A percentile compares a stretch with the other conserved stretches of the same genome.
Conservation (phyloP, 164 flowering plant genomes). For the Umbilicus rupestris region DNA sequence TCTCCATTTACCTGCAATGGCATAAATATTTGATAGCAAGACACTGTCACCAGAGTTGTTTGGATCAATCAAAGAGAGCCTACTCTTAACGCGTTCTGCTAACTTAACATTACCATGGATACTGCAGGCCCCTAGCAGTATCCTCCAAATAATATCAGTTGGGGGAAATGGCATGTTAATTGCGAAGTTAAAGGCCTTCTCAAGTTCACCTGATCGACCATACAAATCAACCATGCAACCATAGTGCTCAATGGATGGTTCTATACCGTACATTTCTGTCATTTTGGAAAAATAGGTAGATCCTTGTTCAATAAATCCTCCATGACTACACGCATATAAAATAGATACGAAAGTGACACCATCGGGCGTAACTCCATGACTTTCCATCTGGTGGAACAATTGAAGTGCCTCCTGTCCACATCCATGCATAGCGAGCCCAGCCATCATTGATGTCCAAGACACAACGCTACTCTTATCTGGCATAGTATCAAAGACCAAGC, state of each 20-base stretch:
- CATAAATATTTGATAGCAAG: constrained; percentile 54
- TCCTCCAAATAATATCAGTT: constrained; percentile 52
- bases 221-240: constrained; percentile 76
- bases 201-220: constrained; percentile 51
- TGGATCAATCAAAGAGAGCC: constrained; percentile 48
- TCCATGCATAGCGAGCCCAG: constrained; percentile 63
- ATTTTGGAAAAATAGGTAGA: constrained; percentile 32
- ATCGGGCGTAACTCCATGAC: constrained; percentile 41
- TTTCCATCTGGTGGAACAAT: constrained; percentile 44
- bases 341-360: constrained; percentile 44
- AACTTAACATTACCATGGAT: constrained; percentile 43
- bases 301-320: constrained; percentile 48
- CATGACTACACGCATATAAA: constrained; percentile 71
- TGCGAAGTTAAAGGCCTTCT: constrained; percentile 40
- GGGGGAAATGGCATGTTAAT: constrained; percentile 44
- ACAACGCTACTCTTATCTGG: constrained; percentile 30
- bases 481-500: constrained; percentile 41
- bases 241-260: constrained; percentile 55
- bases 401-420: constrained; percentile 43
- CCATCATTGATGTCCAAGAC: constrained; percentile 64
- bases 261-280: constrained; percentile 30
- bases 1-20: constrained; percentile 54
- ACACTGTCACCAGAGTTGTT: constrained; percentile 46
- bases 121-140: constrained; percentile 74
- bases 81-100: constrained; percentile 40